Conservation (phyloP, 306 rosid species). For the Fragaria ananassa region DNA sequence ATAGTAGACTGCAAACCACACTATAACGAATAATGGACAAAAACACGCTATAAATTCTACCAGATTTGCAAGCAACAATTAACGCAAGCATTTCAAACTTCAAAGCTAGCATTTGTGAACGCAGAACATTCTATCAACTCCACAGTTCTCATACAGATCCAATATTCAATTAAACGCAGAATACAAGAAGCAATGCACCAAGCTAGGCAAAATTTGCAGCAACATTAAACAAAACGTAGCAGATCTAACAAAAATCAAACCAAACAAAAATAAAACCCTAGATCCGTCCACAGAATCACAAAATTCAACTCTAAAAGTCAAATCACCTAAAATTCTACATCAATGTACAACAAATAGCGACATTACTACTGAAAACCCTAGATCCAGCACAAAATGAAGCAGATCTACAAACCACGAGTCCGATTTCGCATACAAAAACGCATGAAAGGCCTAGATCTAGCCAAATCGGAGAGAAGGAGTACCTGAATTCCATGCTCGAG, state of each 20-base stretch:
- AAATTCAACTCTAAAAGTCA: neutral
- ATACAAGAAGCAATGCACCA: neutral
- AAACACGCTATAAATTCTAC: too few relatives aligned
- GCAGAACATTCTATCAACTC: neutral
- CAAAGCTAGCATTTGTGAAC: neutral
- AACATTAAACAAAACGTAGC: neutral
- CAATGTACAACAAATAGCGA: neutral
- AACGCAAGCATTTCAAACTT: neutral
- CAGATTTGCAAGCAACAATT: neutral
- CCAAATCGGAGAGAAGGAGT: neutral
- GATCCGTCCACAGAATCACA: neutral
- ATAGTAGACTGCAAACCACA: too few relatives aligned
- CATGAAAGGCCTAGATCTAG: neutral
- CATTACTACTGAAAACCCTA: neutral
- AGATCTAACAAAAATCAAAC: slow-evolving; percentile 7
- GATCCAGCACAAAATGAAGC: neutral
- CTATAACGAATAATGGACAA: too few relatives aligned
- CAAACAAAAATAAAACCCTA: neutral
- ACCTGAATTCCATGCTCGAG: slow-evolving; percentile 73
- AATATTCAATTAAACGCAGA: neutral
- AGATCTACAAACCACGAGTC: neutral
- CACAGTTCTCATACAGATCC: neutral
- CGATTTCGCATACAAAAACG: too few relatives aligned
- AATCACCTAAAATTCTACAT: neutral
- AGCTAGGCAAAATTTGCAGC: neutral